Evolutionary conservation across 1,139 yeast genomes (phyloP).

Genomic region (Eremothecium cymbalariae): DNA sequence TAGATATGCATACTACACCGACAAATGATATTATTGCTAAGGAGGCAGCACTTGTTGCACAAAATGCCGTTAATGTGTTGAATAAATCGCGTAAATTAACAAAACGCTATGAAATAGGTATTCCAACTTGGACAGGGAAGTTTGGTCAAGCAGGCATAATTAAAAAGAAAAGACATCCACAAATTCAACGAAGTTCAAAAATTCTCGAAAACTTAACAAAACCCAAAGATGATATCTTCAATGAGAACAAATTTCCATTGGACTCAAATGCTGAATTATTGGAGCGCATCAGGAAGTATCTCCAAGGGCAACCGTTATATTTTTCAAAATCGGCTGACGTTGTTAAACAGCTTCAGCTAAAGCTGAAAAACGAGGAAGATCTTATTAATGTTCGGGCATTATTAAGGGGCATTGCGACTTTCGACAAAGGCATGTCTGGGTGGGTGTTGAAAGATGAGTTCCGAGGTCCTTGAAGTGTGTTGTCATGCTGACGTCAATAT

Average conservation of each 20-base stretch:
- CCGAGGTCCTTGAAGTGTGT: too few species aligned
- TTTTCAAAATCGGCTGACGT: slow-evolving; percentile 55
- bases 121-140: slow-evolving; percentile 95
- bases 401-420: slow-evolving; percentile 58
- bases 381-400: slow-evolving; percentile 59
- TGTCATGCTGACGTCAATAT: too few species aligned
- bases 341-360: slow-evolving; percentile 41
- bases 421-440: slow-evolving; percentile 49
- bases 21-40: slow-evolving; percentile 52
- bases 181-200: slow-evolving; percentile 21
- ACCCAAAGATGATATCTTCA: slow-evolving; percentile 3
- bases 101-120: slow-evolving; percentile 59
- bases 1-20: slow-evolving; percentile 46
- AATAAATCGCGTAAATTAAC: slow-evolving; percentile 59
- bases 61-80: slow-evolving; percentile 66
- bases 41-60: slow-evolving; percentile 74
- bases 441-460: slow-evolving; percentile 60
- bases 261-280: slow-evolving; percentile 5
- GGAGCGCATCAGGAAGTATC: slow-evolving; percentile 2
- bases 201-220: slow-evolving; percentile 20
- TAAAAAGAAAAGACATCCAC: slow-evolving; percentile 21
- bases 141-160: slow-evolving; percentile 75
- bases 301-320: slow-evolving; percentile 28
- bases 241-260: too few species aligned
- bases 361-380: slow-evolving; percentile 45